Conservation (phyloP, 2,329 filamentous ascomycete species). For the Colletotrichum sp. region DNA sequence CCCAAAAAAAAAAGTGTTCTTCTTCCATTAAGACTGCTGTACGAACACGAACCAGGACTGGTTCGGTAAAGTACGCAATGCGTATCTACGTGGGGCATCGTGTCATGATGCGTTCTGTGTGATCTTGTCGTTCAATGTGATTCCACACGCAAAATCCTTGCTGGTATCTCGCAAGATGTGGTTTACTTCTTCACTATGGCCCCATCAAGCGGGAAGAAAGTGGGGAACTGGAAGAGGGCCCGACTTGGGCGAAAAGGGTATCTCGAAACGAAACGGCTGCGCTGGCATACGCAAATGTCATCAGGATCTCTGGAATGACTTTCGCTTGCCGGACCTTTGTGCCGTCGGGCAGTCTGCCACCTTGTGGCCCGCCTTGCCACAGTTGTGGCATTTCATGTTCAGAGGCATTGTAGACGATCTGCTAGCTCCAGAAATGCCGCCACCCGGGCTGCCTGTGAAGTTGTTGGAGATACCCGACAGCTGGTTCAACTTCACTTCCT, state of each 20-base stretch:
- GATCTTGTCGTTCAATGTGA: not conserved
- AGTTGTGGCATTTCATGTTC: conserved; percentile 63
- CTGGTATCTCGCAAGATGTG: not conserved
- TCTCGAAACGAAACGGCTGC: not conserved
- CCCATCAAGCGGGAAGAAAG: not conserved
- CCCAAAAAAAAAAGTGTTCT: not conserved
- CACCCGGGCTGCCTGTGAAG: not conserved
- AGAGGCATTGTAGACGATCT: conserved; percentile 26
- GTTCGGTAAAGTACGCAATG: not conserved
- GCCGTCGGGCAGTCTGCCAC: conserved; percentile 57
- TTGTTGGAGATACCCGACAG: conserved; percentile 63
- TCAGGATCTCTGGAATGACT: not conserved
- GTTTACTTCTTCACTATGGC: not conserved
- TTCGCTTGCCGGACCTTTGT: conserved; percentile 11
- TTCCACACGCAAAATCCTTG: not conserved
- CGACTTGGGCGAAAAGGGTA: conserved; percentile 1
- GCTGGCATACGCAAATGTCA: not conserved
- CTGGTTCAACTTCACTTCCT: conserved; percentile 70
- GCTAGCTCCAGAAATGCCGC: conserved; percentile 15
- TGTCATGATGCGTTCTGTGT: not conserved
- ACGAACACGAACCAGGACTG: not conserved
- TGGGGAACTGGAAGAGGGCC: not conserved
- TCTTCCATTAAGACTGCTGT: not conserved
- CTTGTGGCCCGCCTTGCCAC: conserved; percentile 67
- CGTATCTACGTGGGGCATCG: not conserved